Conservation (phyloP, 331 rosid genomes). For the Malus hybrid region DNA sequence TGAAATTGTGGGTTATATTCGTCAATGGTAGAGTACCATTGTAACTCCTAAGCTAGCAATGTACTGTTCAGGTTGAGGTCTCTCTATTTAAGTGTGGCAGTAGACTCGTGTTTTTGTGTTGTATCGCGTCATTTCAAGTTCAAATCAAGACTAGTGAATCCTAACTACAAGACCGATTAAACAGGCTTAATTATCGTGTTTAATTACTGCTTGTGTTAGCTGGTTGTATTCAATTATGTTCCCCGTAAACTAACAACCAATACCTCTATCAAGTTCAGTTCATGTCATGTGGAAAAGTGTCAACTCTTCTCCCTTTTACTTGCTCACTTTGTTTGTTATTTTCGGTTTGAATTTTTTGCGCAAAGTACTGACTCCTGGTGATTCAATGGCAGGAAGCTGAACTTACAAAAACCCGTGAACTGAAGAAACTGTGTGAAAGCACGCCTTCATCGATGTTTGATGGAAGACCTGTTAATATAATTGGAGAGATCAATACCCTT, state of each 20-base stretch:
- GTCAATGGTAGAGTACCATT: no score
- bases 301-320: neutral
- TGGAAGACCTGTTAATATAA: constrained; percentile 92
- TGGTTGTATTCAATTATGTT: neutral
- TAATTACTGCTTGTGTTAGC: neutral
- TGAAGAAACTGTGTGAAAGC: constrained; percentile 73
- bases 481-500: constrained; percentile 74
- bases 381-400: constrained; percentile 60
- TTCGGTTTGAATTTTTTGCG: neutral
- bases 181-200: neutral
- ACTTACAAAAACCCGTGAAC: constrained; percentile 58
- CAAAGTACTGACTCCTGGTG: neutral
- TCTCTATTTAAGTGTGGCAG: neutral
- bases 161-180: neutral
- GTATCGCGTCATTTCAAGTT: neutral
- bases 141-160: no score
- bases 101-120: neutral
- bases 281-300: neutral
- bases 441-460: constrained; percentile 85
- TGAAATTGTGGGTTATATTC: neutral
- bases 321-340: neutral
- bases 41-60: neutral
- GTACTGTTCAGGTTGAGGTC: neutral
- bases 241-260: neutral
- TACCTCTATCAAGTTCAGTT: neutral